Base-by-base conservation (phyloP, 2,329 filamentous ascomycete species). In the Alternaria sp. region DNA sequence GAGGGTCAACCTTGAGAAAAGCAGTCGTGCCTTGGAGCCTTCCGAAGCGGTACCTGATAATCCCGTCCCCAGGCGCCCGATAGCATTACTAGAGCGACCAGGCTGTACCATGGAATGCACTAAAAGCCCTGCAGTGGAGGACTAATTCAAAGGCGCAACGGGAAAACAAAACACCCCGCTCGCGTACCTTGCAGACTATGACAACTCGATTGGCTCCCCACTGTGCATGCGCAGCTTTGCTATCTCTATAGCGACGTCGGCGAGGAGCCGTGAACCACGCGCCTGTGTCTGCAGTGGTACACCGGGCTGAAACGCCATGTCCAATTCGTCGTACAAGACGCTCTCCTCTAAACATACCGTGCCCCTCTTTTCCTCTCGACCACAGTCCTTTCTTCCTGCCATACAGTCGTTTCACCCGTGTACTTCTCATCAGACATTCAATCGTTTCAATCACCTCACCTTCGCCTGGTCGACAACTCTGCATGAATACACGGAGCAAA, bases 181-280 rank as follows among this genome's bases (percentile, higher is more conserved):
- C 45, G 50, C 26, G 56, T 62, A 62, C 56, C 60, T 55, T 62
- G 56, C 49, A 49, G 44, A 26, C 44, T 25, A 44, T 47, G 44
- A 59, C 25, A 40, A 28, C 17, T 49, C 44, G 44, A 32, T 50
- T 45, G 56, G 43, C 23, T 32, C 55, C 36, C 23, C 43, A 44
- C 49, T 47, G 25, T 30, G 55, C 60, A 53, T 43, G 21, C 53
- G 28, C 43, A 49, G 55, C 60, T 51, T 45, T 57, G 45, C 28
- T 51, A 61, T 62, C 52, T 40, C 59, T 59, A 58, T 55, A 57
- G 62, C 56, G 56, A 65, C 52, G 45, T 50, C 62, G 62, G 62
- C 56, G 62, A 62, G 52, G 40, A 59, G 32, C 59, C 59, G 47
- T 57, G 47, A 50, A 50, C 62, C 52, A 56, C 59, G 52, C 57